These are phyloP conservation scores for slime mould (Dictyostelium discoideum) DNA, from an alignment of 78 protist genomes.

Conservation along the genomic window DNA sequence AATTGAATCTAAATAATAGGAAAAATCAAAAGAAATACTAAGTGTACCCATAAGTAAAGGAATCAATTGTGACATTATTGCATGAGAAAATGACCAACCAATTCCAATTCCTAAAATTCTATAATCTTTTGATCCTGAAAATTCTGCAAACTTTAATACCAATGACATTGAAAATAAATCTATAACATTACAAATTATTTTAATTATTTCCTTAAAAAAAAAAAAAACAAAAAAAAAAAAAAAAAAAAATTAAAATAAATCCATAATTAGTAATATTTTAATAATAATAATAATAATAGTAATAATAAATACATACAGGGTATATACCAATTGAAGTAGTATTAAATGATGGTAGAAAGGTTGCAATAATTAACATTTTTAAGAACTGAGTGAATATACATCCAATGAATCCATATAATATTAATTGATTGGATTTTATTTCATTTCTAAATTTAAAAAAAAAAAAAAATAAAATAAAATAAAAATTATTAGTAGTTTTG, in stretches of 20 bases:
- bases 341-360: constrained; percentile 50
- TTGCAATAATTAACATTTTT: constrained; percentile 44
- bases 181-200: neutral
- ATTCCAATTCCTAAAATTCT: constrained; percentile 4
- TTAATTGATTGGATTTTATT: neutral
- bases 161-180: constrained; percentile 25
- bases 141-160: neutral
- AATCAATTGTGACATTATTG: neutral
- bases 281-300: no score
- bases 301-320: neutral
- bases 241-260: no score
- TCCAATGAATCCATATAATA: constrained; percentile 15
- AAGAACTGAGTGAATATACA: constrained; percentile 17
- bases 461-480: no score
- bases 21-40: constrained; percentile 1
- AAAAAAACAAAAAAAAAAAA: no score
- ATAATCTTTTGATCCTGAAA: constrained; percentile 15
- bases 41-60: constrained; percentile 14
- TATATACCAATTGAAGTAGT: neutral
- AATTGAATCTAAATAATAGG: constrained; percentile 4
- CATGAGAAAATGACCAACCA: constrained; percentile 36
- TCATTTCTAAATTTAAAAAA: neutral
- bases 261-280: no score
- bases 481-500: no score
- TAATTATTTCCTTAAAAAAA: neutral